Evolutionary conservation across 23 red algal genomes (phyloP).

Genomic region (Pyropia yezoensis): DNA sequence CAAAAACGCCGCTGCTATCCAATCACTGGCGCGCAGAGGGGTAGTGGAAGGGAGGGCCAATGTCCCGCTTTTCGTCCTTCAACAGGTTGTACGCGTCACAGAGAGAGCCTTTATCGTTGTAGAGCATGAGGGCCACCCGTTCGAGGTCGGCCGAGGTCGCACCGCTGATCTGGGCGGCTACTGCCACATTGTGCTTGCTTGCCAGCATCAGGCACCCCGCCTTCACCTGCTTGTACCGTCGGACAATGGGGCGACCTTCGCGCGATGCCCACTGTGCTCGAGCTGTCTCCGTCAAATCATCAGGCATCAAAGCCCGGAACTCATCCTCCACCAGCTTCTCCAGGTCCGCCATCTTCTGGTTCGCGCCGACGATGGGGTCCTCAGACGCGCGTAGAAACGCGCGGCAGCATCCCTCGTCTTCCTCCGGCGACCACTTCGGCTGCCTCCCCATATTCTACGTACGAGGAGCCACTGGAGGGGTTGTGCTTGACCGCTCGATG

Average conservation of each 20-base stretch:
- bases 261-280: not conserved
- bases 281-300: not conserved
- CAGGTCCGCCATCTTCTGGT: not conserved
- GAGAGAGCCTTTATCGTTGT: too few relatives aligned
- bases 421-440: too few relatives aligned
- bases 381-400: not conserved
- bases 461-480: too few relatives aligned
- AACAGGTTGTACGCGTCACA: too few relatives aligned
- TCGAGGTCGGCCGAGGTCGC: not conserved
- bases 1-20: too few relatives aligned
- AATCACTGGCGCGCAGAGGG: too few relatives aligned
- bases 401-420: not conserved
- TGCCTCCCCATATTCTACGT: too few relatives aligned
- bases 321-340: not conserved
- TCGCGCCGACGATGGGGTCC: conserved; percentile 4
- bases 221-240: conserved; percentile 9
- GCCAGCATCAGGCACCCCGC: not conserved
- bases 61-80: too few relatives aligned
- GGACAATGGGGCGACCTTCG: conserved; percentile 1
- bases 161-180: not conserved
- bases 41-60: too few relatives aligned
- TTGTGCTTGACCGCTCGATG: too few relatives aligned
- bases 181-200: not conserved
- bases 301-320: not conserved
- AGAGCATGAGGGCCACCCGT: not conserved